phyloP scores from a whole-genome alignment of 345 rosid genomes.

The Lenwebbia sp. region DNA sequence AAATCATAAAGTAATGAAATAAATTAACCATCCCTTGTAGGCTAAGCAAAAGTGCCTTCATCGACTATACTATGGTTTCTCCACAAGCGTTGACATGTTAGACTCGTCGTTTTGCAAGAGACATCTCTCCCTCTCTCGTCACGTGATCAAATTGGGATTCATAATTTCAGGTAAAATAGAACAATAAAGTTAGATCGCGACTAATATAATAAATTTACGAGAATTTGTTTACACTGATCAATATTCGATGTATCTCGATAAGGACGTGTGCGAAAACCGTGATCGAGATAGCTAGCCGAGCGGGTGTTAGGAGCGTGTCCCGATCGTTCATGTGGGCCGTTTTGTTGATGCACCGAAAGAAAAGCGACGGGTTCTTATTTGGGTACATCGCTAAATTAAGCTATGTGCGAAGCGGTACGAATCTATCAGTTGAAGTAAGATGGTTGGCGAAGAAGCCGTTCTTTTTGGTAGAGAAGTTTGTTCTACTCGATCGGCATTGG shows the following conservation, averaged over 20 bases:
- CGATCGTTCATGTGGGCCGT: background rate
- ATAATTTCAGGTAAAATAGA: background rate
- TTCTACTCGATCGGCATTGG: background rate
- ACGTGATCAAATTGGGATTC: background rate
- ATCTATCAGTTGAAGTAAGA: background rate
- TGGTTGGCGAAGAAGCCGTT: background rate
- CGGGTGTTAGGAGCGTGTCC: background rate
- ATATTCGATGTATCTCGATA: background rate
- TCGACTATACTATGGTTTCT: background rate
- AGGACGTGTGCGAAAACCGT: no score
- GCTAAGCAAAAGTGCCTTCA: background rate
- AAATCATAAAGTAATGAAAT: background rate
- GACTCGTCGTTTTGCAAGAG: background rate
- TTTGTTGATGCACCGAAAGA: background rate
- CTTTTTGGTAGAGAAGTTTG: background rate
- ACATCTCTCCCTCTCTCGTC: background rate
- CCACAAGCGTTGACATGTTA: background rate
- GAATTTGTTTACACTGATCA: accelerated
- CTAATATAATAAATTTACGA: background rate
- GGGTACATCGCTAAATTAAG: no score
- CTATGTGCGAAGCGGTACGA: background rate
- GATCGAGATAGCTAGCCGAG: background rate
- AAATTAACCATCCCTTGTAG: background rate
- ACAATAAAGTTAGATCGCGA: background rate
- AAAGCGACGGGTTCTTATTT: background rate